Conservation (phyloP, 306 rosid species). For the Abrus pulchellus region DNA sequence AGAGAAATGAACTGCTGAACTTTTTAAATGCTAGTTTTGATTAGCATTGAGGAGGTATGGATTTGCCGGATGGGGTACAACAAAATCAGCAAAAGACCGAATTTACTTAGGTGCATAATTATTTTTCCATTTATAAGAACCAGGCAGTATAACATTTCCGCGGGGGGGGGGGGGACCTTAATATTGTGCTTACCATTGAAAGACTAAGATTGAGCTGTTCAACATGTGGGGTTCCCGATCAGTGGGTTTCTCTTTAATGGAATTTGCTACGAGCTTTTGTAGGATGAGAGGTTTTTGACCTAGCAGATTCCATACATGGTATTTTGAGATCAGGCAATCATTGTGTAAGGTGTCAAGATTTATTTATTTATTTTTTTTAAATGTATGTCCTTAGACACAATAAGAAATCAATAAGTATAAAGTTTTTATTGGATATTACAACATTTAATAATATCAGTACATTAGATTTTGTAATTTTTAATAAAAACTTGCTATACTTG, state of each 20-base stretch:
- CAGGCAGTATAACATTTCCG: slow-evolving; percentile 17
- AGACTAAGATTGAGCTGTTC: slow-evolving; percentile 30
- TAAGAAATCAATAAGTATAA: too few relatives aligned
- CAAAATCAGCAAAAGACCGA: slow-evolving; percentile 38
- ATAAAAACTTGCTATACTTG: too few relatives aligned
- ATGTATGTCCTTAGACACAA: too few relatives aligned
- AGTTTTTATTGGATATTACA: too few relatives aligned
- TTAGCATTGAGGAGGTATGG: slow-evolving; percentile 54
- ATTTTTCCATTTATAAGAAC: slow-evolving; percentile 16
- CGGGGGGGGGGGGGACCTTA: not conserved
- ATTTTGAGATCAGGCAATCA: not conserved
- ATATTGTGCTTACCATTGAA: slow-evolving; percentile 32
- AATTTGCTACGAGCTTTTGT: slow-evolving; percentile 21
- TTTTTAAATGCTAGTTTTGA: slow-evolving; percentile 98
- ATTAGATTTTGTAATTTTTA: too few relatives aligned
- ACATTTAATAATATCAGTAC: too few relatives aligned
- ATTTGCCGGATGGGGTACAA: slow-evolving; percentile 41
- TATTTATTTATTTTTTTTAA: too few relatives aligned
- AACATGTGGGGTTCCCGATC: not conserved
- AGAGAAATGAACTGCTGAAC: slow-evolving; percentile 89
- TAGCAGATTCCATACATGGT: not conserved
- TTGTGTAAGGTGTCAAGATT: not conserved
- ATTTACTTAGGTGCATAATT: slow-evolving; percentile 35
- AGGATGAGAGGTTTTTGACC: slow-evolving; percentile 1
- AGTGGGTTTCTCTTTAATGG: slow-evolving; percentile 17